Evolutionary conservation across 345 rosid species (phyloP), one percentile per base, ranked within the genome.

Genomic region (Balakata baccata): DNA sequence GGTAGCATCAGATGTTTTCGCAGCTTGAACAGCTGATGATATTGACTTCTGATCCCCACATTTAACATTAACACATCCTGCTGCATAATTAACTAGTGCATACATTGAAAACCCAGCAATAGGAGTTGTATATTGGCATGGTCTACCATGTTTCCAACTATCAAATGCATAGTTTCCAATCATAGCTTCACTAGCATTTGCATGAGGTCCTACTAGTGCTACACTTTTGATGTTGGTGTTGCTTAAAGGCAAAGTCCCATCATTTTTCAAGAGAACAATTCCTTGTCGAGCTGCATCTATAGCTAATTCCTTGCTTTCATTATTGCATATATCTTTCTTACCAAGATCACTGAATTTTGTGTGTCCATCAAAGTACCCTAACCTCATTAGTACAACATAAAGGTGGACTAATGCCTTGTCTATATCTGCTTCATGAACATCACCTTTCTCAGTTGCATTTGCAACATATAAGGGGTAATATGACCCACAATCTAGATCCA

Each of bases 401-500:
- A 71, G 72, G 74, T 88, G 78, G 38, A 63, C 22, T 41, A 88
- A 71, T 60, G 71, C 85, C 84, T 66, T 76, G 77, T 83, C 74
- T 25, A 53, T 53, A 4, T 53, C 57, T 0, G 57, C 16, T 5
- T 53, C 57, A 5, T 16, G 18, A n/a, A 86, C 71, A 46, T 79
- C 78, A 5, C 72, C 77, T 61, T 37, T 16, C 4, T 72, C 61
- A 0, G 82, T 60, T 10, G 76, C 87, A 53, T 80, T 81, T 29
- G 70, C 81, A 0, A 85, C 85, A 66, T 80, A 77, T 20, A 76
- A 72, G 6, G 77, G 78, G 7, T 6, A 87, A 60, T 68, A 74
- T 84, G 71, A 60, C n/a, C 86, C 88, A 60, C 87, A 86, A 38
- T 84, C 83, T 85, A 86, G 69, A 79, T 86, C 80, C 58, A 87